Evolutionary conservation across 495 filamentous ascomycete genomes (phyloP).

Genomic region (Aspergillus hancockii): DNA sequence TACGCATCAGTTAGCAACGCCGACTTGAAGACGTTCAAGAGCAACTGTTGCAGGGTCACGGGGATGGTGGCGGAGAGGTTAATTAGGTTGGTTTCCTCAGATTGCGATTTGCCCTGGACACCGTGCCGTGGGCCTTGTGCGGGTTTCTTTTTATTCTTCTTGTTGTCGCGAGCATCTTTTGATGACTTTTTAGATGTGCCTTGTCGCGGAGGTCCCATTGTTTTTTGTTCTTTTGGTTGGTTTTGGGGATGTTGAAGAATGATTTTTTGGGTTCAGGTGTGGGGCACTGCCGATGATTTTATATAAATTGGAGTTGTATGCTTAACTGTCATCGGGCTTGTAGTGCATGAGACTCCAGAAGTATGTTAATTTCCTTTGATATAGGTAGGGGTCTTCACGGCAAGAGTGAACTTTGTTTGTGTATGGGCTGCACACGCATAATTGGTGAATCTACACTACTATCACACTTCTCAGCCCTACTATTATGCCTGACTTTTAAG

Average conservation of each 20-base stretch:
- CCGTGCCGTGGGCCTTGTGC: constrained; percentile 8
- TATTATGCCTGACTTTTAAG: too few species aligned
- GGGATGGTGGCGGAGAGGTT: constrained; percentile 40
- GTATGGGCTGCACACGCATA: too few species aligned
- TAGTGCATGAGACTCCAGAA: too few species aligned
- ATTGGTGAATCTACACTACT: too few species aligned
- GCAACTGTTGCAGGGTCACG: constrained; percentile 63
- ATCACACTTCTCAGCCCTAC: too few species aligned
- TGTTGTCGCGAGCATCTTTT: constrained; percentile 10
- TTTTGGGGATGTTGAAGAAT: not conserved
- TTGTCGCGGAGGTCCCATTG: constrained; percentile 14
- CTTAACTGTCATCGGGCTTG: too few species aligned
- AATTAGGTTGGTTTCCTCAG: constrained; percentile 14
- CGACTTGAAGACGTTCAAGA: constrained; percentile 74
- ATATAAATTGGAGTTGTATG: constrained; percentile 3
- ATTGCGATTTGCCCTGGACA: constrained; percentile 14
- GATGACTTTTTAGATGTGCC: constrained; percentile 3
- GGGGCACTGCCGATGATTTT: constrained; percentile 1
- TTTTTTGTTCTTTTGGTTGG: constrained; percentile 3
- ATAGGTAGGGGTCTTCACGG: too few species aligned
- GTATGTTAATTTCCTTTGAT: too few species aligned
- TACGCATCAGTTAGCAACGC: constrained; percentile 48
- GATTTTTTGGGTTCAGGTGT: not conserved
- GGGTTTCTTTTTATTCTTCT: constrained; percentile 21
- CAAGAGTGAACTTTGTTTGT: too few species aligned